phyloP scores from a whole-genome alignment of 2,329 filamentous ascomycete species.

The Botrytis medusae region DNA sequence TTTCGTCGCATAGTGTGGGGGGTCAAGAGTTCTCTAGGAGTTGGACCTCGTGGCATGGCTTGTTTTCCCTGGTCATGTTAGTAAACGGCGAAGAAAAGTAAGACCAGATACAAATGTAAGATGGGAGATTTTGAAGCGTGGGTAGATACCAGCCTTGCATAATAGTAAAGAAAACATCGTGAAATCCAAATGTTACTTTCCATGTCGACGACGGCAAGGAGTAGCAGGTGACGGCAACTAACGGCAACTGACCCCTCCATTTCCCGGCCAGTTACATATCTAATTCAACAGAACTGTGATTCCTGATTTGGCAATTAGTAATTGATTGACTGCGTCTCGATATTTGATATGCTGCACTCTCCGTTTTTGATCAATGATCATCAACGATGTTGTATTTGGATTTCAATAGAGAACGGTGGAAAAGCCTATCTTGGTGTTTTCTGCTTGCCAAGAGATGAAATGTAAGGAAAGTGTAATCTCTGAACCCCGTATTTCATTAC shows the following conservation, averaged over 20 bases:
- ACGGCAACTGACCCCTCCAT: background rate
- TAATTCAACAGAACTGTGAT: background rate
- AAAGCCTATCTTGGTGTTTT: background rate
- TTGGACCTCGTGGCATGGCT: constrained; percentile 32
- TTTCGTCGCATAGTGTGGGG: constrained; percentile 27
- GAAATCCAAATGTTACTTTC: constrained; percentile 1
- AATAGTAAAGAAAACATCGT: constrained; percentile 2
- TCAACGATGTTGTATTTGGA: background rate
- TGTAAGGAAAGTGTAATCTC: background rate
- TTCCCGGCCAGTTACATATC: background rate
- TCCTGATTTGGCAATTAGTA: background rate
- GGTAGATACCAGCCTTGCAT: constrained; percentile 13
- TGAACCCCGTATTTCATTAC: constrained; percentile 5
- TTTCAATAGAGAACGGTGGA: constrained; percentile 7
- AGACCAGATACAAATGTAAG: constrained; percentile 17
- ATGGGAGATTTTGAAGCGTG: constrained; percentile 19
- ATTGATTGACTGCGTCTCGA: constrained; percentile 1
- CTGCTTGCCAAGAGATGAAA: constrained; percentile 13
- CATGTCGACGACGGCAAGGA: background rate
- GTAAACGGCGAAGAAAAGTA: background rate
- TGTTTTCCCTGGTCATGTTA: constrained; percentile 11
- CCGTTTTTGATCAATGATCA: constrained; percentile 2
- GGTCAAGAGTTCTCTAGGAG: constrained; percentile 25
- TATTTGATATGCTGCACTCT: background rate
- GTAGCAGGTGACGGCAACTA: background rate